Conservation (phyloP, 495 filamentous ascomycete species). For the Staphylotrichum tortipilum region DNA sequence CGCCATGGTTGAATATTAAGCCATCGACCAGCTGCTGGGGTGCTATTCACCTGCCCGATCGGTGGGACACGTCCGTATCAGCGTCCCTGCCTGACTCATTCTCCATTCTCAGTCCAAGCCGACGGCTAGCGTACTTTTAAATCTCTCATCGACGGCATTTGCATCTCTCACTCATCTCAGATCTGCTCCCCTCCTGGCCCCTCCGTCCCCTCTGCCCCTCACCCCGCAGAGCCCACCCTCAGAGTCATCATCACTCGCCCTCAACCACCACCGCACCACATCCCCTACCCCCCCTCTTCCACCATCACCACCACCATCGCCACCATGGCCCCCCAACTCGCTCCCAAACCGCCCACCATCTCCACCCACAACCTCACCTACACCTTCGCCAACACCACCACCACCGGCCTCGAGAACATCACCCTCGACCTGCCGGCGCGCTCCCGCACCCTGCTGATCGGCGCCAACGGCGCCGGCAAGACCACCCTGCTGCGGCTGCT, state of each 20-base stretch:
- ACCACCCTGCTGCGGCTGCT: slow-evolving; percentile 82
- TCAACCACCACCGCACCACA: background rate
- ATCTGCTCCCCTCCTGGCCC: too few species aligned
- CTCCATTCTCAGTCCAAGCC: too few species aligned
- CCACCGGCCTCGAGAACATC: slow-evolving; percentile 61
- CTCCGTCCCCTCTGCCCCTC: too few species aligned
- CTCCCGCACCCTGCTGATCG: slow-evolving; percentile 85
- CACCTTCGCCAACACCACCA: slow-evolving; percentile 76
- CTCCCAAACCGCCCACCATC: slow-evolving; percentile 36
- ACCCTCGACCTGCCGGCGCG: slow-evolving; percentile 66
- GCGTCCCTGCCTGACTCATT: too few species aligned
- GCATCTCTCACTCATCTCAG: too few species aligned
- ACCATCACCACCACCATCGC: background rate
- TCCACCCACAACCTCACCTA: slow-evolving; percentile 70
- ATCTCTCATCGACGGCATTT: too few species aligned
- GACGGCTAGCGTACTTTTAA: too few species aligned
- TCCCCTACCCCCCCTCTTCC: background rate
- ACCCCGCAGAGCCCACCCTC: too few species aligned
- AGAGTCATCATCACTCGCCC: background rate
- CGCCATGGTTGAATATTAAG: too few species aligned
- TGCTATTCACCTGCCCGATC: too few species aligned
- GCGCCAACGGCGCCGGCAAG: slow-evolving; percentile 96
- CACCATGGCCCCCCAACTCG: background rate
- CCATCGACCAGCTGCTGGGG: too few species aligned
- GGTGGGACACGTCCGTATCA: too few species aligned